These are phyloP conservation scores for Arabis hirsuta DNA, from an alignment of 345 rosid species.

Conservation along the genomic window DNA sequence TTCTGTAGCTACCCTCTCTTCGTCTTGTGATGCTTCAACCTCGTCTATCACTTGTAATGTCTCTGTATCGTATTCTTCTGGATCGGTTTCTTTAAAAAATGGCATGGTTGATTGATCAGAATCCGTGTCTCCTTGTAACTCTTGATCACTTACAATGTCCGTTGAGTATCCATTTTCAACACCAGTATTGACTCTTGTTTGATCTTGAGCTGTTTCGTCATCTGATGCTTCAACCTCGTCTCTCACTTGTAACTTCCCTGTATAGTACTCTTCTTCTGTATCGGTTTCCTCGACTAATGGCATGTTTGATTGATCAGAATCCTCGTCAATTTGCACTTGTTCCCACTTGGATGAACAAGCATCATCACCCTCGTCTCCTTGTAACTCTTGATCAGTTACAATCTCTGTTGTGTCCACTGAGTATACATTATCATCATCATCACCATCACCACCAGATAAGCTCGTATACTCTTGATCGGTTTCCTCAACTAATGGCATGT, in stretches of 20 bases:
- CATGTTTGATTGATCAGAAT: conserved; percentile 22
- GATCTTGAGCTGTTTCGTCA: conserved; percentile 22
- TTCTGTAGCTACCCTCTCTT: conserved; percentile 27
- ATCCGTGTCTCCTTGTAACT: not conserved
- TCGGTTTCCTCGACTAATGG: not conserved
- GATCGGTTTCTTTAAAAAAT: not conserved
- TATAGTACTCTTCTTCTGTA: not conserved
- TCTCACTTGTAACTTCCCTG: not conserved
- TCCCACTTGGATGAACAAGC: conserved; percentile 7
- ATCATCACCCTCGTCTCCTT: conserved; percentile 15
- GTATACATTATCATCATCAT: no score
- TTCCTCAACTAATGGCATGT: no score
- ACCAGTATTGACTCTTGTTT: conserved; percentile 5
- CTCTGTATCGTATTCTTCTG: conserved; percentile 1
- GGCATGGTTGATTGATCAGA: conserved; percentile 21
- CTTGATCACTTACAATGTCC: no score
- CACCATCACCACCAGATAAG: no score
- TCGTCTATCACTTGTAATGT: conserved; percentile 1
- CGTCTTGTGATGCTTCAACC: conserved; percentile 20
- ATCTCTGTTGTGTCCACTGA: not conserved
- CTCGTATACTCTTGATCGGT: no score
- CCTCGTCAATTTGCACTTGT: conserved; percentile 23
- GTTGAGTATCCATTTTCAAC: not conserved
- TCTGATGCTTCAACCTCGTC: conserved; percentile 26
- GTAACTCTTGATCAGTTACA: conserved; percentile 32